Percentiles rank a stretch among this genome's conserved stretches.
phyloP scores from a whole-genome alignment of 1,284 basidiomycete species.

The Moesziomyces parantarcticus region DNA sequence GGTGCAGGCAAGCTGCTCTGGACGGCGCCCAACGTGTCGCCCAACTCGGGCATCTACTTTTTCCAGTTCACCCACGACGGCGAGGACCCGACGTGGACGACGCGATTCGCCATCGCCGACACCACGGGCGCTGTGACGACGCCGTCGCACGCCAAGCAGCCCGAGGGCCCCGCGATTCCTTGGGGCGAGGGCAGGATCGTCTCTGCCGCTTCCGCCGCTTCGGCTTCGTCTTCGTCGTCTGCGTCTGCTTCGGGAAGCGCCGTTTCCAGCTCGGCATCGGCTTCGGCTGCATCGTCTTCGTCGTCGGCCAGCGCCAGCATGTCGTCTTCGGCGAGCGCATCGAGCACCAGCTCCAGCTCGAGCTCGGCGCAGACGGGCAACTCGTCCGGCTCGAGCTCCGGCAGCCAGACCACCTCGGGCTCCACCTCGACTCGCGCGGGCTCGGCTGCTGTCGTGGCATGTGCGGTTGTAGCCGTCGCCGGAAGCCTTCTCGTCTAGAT shows the following conservation, averaged over 20 bases:
- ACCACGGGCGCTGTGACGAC: conserved; percentile 71
- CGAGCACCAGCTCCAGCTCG: conserved; percentile 14
- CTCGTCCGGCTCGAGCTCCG: conserved; percentile 19
- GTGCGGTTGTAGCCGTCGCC: conserved; percentile 33
- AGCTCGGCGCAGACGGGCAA: conserved; percentile 15
- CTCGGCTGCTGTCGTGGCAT: conserved; percentile 35
- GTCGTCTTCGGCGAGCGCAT: conserved; percentile 10
- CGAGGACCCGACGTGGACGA: conserved; percentile 76
- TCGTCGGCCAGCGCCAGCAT: conserved; percentile 4
- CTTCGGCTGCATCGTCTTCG: conserved; percentile 7
- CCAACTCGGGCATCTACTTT: conserved; percentile 66
- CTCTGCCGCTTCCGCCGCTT: conserved; percentile 59
- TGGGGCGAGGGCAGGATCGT: conserved; percentile 78
- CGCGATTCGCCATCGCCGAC: conserved; percentile 80
- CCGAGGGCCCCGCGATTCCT: conserved; percentile 72
- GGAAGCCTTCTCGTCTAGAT: conserved; percentile 28
- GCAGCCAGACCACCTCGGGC: conserved; percentile 25
- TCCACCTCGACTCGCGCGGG: conserved; percentile 15
- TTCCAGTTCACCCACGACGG: conserved; percentile 62
- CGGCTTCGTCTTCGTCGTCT: conserved; percentile 15
- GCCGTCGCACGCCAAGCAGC: conserved; percentile 73
- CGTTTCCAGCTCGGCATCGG: conserved; percentile 11
- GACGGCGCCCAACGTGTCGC: conserved; percentile 80
- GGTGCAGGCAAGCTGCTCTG: conserved; percentile 71
- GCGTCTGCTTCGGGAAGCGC: conserved; percentile 8